Base-by-base conservation (phyloP, 2,329 filamentous ascomycete genomes). In the Sarocladium brachiariae region DNA sequence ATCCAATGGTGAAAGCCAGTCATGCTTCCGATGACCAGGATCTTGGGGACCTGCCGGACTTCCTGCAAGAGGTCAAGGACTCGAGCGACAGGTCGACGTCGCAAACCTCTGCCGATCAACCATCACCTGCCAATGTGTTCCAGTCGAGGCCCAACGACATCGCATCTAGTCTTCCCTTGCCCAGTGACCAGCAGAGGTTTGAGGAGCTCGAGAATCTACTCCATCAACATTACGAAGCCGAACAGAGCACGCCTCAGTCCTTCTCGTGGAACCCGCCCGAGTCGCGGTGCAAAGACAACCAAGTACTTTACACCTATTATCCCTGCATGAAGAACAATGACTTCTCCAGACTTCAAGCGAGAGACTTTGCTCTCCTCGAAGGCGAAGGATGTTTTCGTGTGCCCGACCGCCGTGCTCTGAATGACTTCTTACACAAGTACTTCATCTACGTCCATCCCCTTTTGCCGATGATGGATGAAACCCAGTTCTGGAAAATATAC, bases 381-480 rank as follows among this genome's bases (percentile, higher is more conserved):
- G 39, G 4, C n/a, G 39, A 76, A 53, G 69, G 70, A 4, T 75
- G 72, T 54, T 61, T 76, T 1, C 65, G 66, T 16, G 59, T 77
- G 8, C 74, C 73, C 0, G 66, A 64, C 0, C 62, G 65, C 21
- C 52, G 60, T 1, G 61, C 70, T 1, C 59, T 75, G 0, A 69
- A 75, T 47, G 70, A 73, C 47, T 75, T 78, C 51, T 64, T 77
- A 5, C 65, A 70, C 53, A 68, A 73, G 43, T 74, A 72, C 53
- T 74, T 73, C 51, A 57, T 72, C 7, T 69, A 72, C 50, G 67
- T 73, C 16, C 71, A 74, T 51, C 69, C 70, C 1, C 55, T 71
- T 18, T 58, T 72, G 27, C 71, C 71, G 1, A 57, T 73, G 24
- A 55, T 73, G 19, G 65, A 72, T 43, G 70, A 77, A 55, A 69